Percentiles rank a stretch among this genome's conserved stretches.
phyloP scores from a whole-genome alignment of 2,329 filamentous ascomycete species.

The Lecanicillium sp. region DNA sequence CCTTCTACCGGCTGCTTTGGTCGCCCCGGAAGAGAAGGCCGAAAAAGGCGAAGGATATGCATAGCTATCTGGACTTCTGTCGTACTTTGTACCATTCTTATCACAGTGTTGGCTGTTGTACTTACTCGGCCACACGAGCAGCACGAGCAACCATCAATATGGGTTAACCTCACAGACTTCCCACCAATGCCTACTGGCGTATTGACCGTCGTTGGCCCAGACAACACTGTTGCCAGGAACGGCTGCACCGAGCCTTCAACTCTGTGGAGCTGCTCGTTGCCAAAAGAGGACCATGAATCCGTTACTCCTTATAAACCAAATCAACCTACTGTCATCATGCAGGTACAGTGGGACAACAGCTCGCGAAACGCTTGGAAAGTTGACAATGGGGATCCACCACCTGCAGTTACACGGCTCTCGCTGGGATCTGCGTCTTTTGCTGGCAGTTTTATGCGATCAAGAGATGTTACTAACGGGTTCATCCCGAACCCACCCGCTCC shows the following conservation, averaged over 20 bases:
- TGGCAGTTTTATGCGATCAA: conserved; percentile 14
- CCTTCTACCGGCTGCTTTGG: conserved; percentile 58
- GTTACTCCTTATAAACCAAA: conserved; percentile 55
- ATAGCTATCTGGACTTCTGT: conserved; percentile 41
- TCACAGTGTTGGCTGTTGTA: conserved; percentile 49
- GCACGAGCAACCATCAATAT: conserved; percentile 38
- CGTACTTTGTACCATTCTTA: conserved; percentile 46
- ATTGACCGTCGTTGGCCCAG: conserved; percentile 66
- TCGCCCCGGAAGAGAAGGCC: conserved; percentile 52
- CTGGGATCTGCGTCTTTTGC: conserved; percentile 16
- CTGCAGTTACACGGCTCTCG: conserved; percentile 17
- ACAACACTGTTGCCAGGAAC: conserved; percentile 53
- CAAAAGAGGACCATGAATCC: conserved; percentile 64
- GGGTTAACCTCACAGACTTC: conserved; percentile 80
- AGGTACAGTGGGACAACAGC: conserved; percentile 66
- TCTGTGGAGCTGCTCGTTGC: conserved; percentile 79
- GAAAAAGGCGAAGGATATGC: conserved; percentile 54
- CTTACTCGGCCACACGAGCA: conserved; percentile 28
- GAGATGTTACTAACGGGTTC: conserved; percentile 22
- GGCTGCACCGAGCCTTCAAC: conserved; percentile 65
- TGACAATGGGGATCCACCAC: conserved; percentile 27
- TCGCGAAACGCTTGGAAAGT: conserved; percentile 42
- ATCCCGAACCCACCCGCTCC: conserved; percentile 49
- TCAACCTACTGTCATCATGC: conserved; percentile 70
- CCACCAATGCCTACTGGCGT: conserved; percentile 81